phyloP scores from a whole-genome alignment of 2,329 filamentous ascomycete genomes.

The Pseudogymnoascus sp. region DNA sequence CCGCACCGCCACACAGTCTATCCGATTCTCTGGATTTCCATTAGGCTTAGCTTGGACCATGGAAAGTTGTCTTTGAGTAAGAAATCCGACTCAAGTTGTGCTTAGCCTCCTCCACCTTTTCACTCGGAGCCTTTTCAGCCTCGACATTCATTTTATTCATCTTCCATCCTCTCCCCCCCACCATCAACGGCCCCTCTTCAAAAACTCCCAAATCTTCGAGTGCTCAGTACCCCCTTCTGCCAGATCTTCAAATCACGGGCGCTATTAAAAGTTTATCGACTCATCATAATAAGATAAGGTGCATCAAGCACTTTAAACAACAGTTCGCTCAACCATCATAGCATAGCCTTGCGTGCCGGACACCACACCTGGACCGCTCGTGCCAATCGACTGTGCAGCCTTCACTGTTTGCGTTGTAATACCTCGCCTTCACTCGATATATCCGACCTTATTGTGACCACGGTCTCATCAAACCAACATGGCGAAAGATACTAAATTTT shows the following conservation, averaged over 20 bases:
- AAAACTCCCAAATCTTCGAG: not conserved
- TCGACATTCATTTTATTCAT: conserved; percentile 7
- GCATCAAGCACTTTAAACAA: not conserved
- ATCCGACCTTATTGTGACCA: not conserved
- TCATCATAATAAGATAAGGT: not conserved
- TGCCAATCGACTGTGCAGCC: not conserved
- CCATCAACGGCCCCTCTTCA: not conserved
- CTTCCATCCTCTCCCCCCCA: not conserved
- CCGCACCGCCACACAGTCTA: conserved; percentile 6
- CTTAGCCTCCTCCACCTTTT: conserved; percentile 9
- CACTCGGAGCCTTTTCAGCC: conserved; percentile 10
- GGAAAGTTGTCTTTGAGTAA: not conserved
- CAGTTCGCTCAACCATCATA: not conserved
- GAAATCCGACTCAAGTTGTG: conserved; percentile 8
- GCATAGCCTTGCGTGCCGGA: conserved; percentile 1
- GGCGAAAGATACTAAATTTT: conserved; percentile 72
- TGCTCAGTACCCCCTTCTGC: not conserved
- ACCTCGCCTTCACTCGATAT: not conserved
- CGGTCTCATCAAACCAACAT: conserved; percentile 39
- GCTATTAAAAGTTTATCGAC: not conserved
- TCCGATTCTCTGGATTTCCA: conserved; percentile 11
- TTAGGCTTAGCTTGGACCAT: conserved; percentile 10
- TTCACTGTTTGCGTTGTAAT: not conserved
- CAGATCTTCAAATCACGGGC: not conserved
- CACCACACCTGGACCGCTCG: not conserved